Base-by-base conservation (phyloP, 805 yeast species). In the Saccharomyces jurei region DNA sequence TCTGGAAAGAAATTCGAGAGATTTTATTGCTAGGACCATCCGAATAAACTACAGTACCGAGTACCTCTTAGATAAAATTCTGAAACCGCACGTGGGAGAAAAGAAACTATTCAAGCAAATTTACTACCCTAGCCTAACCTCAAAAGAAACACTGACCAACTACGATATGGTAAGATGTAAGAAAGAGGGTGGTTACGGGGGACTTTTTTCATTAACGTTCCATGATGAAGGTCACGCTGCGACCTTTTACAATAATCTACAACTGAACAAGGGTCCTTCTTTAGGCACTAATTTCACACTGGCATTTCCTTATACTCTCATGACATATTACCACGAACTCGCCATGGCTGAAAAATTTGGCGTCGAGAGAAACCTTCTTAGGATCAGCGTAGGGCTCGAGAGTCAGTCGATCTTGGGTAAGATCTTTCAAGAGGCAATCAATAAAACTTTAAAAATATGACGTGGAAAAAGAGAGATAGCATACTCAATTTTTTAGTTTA, bases 1-100 rank as follows among this genome's bases (percentile, higher is more conserved):
- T 66, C 72, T 91, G 65, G 97, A 92, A 70, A 79, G 97, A 66
- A 92, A 91, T 74, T 87, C 96, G 10, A 81, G 97, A 55, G 97
- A 91, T 70, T 90, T 88, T 66, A 81, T 79, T 44, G 72, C 72
- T 25, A 77, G 97, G 64, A 84, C 78, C 50, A 56, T 63, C 21
- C 68, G 68, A 48, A 67, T 83, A 58, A 82, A 86, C 66, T 67
- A 69, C 30, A 86, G 80, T 50, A 74, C 88, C 3, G 69, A 72
- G 52, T 74, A 75, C 17, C 81, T 81, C 11, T 77, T 86, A 13
- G 55, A 63, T 49, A 75, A 80, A 11, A 71, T 84, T 52, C 77
- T 86, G 58, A 60, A 69, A 52, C 63, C 72, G 11, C 73, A 76
- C 47, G 75, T 64, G 25, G 65, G 67, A 14, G 25, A 17, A 36